These are phyloP conservation scores for Metschnikowia vanudenii DNA, from an alignment of 805 yeast species.

Conservation along the genomic window DNA sequence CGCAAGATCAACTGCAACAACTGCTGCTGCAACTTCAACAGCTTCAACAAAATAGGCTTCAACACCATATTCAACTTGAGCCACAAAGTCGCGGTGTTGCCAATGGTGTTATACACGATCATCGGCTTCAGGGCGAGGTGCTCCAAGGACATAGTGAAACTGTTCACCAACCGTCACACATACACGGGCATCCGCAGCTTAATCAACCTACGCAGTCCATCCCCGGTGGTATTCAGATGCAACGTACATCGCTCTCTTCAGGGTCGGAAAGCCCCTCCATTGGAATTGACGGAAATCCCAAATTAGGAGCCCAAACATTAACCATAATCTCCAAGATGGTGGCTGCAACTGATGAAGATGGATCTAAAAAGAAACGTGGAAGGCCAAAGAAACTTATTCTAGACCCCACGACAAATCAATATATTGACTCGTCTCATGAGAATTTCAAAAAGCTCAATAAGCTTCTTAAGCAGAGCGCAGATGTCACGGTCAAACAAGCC, in stretches of 20 bases:
- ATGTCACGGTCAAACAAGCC: slow-evolving; percentile 6
- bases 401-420: slow-evolving; percentile 42
- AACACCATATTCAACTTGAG: slow-evolving; percentile 12
- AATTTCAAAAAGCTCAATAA: slow-evolving; percentile 41
- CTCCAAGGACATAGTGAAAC: slow-evolving; percentile 4
- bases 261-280: not conserved
- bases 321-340: slow-evolving; percentile 11
- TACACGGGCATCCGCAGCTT: slow-evolving; percentile 2
- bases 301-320: slow-evolving; percentile 1
- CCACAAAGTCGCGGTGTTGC: slow-evolving; percentile 5
- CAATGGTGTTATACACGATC: slow-evolving; percentile 3
- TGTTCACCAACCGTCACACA: not conserved
- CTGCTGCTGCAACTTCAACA: slow-evolving; percentile 2
- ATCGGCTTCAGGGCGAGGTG: slow-evolving; percentile 4
- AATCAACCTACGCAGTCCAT: not conserved
- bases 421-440: slow-evolving; percentile 42
- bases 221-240: slow-evolving; percentile 2
- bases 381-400: slow-evolving; percentile 41
- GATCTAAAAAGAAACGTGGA: slow-evolving; percentile 37
- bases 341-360: slow-evolving; percentile 12
- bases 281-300: not conserved
- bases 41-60: not conserved
- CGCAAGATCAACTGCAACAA: slow-evolving; percentile 2
- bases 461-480: slow-evolving; percentile 20
- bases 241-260: not conserved